phyloP scores from a whole-genome alignment of 176 grass and related monocot species.

The Phoenix roebelenii region DNA sequence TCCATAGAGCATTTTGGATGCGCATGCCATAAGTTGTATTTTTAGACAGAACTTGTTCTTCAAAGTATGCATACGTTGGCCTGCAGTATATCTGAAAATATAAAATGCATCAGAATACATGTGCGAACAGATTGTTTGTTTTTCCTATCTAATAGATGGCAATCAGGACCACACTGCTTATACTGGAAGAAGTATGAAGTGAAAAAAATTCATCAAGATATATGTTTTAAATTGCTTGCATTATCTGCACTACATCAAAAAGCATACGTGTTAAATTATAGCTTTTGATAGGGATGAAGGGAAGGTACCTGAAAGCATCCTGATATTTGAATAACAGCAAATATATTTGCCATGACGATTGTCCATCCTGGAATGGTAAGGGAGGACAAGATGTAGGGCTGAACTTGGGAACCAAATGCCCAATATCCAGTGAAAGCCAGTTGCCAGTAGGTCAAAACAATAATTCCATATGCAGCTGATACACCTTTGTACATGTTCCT shows the following conservation, averaged over 20 bases:
- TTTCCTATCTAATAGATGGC: too few relatives aligned
- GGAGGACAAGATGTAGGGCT: conserved; percentile 69
- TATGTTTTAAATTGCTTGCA: too few relatives aligned
- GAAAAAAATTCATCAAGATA: too few relatives aligned
- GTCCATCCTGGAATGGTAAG: conserved; percentile 54
- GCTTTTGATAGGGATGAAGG: too few relatives aligned
- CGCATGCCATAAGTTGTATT: conserved; percentile 8
- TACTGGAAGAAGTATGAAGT: too few relatives aligned
- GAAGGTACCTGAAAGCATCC: conserved; percentile 73
- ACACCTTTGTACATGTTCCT: conserved; percentile 68
- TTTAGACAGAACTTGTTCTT: conserved; percentile 17
- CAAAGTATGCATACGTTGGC: conserved; percentile 48
- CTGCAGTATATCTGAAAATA: conserved; percentile 67
- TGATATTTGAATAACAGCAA: conserved; percentile 79
- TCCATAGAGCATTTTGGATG: conserved; percentile 12
- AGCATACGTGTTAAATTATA: too few relatives aligned
- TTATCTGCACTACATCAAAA: too few relatives aligned
- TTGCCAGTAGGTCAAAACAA: conserved; percentile 61
- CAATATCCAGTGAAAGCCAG: conserved; percentile 64
- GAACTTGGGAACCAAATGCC: conserved; percentile 62
- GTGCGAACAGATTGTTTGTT: too few relatives aligned
- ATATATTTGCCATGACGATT: conserved; percentile 69
- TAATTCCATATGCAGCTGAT: conserved; percentile 42
- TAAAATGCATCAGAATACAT: background rate
- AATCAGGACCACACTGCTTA: too few relatives aligned